Base-by-base conservation (phyloP, 495 filamentous ascomycete genomes). In the Lophiostoma macrostomum region DNA sequence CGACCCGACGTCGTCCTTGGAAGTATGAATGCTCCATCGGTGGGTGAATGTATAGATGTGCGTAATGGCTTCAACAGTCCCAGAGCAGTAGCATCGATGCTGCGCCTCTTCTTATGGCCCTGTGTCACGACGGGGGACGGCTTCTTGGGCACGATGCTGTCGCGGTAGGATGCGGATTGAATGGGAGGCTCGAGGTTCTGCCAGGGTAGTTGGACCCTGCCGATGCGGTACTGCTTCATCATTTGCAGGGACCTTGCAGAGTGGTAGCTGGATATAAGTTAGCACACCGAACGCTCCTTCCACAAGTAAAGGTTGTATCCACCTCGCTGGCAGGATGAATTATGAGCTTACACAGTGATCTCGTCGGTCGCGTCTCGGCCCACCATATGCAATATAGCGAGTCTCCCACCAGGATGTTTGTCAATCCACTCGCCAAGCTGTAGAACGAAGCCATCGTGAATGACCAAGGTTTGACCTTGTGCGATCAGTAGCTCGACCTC, bases 321-420 rank as follows among this genome's bases (percentile, higher is more conserved):
- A 36, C 13, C 22, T 16, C 28, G 12, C 18, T 49, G 46, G 38
- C 56, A 12, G 40, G 18, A 0, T 19, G 14, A 7, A 22, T 1
- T 19, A 13, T 37, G 7, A 43, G 57, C 61, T 69, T 64, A 69
- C 74, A 70, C 69, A 36, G 69, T 73, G 42, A 78, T 75, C 64
- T 78, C 75, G 58, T 76, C 73, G 22, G 74, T 76, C 41, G 73
- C 73, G 66, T 78, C 74, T 61, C 66, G 70, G 27, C 74, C 74
- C 1, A 77, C 67, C 73, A 76, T 76, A 57, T 78, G 75, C 57
- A 71, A 50, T 35, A 78, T 72, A 1, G 71, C 70, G 24, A 75
- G 44, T 2, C 63, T 53, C 18, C 75, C 75, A 12, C 75, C 75
- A 0, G 75, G 75, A 56, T 78, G 75, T 29, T 64, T 67, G 46